A percentile compares a stretch with the other conserved stretches of the same genome.
Conservation (phyloP, 768 basidiomycete genomes). For the Phlebiopsis gigantea region DNA sequence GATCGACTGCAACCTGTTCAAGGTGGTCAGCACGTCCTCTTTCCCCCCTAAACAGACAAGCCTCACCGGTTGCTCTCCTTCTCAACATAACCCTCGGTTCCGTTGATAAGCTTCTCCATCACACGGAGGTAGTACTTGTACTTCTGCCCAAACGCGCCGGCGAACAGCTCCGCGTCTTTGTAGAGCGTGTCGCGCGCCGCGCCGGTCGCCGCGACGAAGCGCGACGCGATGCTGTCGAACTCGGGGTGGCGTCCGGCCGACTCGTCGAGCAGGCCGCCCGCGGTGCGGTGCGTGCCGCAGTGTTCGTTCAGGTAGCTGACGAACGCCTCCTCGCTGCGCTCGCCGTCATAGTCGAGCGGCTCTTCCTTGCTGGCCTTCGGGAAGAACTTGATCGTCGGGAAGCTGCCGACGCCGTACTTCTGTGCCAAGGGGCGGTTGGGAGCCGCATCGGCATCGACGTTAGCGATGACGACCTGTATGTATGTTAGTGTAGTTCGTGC, state of each 20-base stretch:
- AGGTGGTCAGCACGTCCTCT: constrained; percentile 12
- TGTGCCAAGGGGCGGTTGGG: constrained; percentile 66
- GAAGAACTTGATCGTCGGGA: constrained; percentile 97
- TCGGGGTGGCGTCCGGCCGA: constrained; percentile 73
- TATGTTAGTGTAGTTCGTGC: background rate
- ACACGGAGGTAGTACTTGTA: constrained; percentile 81
- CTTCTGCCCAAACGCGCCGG: constrained; percentile 42
- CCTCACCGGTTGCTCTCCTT: constrained; percentile 83
- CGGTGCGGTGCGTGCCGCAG: constrained; percentile 79
- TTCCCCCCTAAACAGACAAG: constrained; percentile 1
- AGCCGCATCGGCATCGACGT: constrained; percentile 84
- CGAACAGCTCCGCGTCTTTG: constrained; percentile 55
- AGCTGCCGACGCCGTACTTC: constrained; percentile 71
- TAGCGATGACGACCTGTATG: constrained; percentile 78
- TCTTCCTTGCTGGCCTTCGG: constrained; percentile 58
- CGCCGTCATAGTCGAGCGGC: constrained; percentile 61
- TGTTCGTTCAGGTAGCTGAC: constrained; percentile 77
- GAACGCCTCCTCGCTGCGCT: constrained; percentile 70
- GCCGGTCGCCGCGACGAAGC: constrained; percentile 62
- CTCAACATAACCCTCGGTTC: constrained; percentile 68
- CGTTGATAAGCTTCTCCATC: constrained; percentile 80
- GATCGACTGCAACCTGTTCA: constrained; percentile 52
- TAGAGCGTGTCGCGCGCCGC: constrained; percentile 56
- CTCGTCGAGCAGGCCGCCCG: constrained; percentile 77
- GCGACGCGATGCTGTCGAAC: constrained; percentile 72